These are phyloP conservation scores for Colletotrichum lini DNA, from an alignment of 2,329 filamentous ascomycete genomes.

Conservation along the genomic window DNA sequence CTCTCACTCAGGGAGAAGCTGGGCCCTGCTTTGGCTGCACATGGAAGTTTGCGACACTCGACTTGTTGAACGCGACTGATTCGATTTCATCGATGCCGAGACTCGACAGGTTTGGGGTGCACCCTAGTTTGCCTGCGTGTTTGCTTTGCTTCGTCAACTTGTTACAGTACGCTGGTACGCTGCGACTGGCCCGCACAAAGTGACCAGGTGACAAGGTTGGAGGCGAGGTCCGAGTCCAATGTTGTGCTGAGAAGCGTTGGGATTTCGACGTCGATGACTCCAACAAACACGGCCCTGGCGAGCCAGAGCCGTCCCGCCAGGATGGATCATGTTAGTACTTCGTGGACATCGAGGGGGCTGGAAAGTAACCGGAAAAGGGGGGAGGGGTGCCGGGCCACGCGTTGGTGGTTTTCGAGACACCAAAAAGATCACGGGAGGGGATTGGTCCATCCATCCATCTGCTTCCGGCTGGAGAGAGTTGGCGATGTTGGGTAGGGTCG, in stretches of 20 bases:
- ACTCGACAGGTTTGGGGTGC: slow-evolving; percentile 2
- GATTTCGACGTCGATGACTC: slow-evolving; percentile 9
- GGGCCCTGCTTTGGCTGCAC: slow-evolving; percentile 1
- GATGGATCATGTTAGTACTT: neutral
- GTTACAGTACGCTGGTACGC: slow-evolving; percentile 27
- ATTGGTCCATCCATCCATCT: neutral
- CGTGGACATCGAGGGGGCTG: neutral
- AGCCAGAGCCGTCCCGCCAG: slow-evolving; percentile 16
- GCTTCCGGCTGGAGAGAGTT: neutral
- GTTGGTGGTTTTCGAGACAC: neutral
- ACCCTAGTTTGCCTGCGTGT: slow-evolving; percentile 27
- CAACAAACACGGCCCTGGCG: slow-evolving; percentile 3
- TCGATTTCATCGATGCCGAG: neutral
- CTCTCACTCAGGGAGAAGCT: neutral
- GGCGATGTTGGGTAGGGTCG: neutral
- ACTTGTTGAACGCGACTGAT: slow-evolving; percentile 19
- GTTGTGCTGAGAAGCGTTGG: neutral
- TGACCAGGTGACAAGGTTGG: slow-evolving; percentile 36
- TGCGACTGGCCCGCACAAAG: slow-evolving; percentile 29
- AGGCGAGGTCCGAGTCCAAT: slow-evolving; percentile 36
- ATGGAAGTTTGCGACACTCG: slow-evolving; percentile 11
- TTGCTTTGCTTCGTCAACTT: slow-evolving; percentile 39
- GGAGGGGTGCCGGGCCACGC: too few relatives aligned
- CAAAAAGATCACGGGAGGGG: neutral
- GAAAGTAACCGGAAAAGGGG: neutral